These are phyloP conservation scores for Rhizophagus sp. DNA, from an alignment of 192 early-diverging fungal species.

Conservation along the genomic window DNA sequence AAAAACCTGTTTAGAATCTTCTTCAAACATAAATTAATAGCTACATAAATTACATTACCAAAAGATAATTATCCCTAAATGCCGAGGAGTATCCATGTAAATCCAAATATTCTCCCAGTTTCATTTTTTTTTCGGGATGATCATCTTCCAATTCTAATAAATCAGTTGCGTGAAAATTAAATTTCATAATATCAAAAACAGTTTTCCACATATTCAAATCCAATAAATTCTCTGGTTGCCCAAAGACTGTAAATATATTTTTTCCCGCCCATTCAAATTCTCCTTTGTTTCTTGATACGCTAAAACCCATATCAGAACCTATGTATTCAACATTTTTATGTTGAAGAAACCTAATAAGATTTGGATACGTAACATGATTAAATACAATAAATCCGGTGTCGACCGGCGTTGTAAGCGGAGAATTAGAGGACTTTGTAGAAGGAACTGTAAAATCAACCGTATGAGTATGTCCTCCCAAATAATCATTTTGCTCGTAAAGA, in stretches of 20 bases:
- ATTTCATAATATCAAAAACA: constrained; percentile 53
- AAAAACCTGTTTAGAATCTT: not conserved
- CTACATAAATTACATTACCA: constrained; percentile 16
- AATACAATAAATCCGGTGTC: constrained; percentile 72
- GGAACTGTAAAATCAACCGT: constrained; percentile 54
- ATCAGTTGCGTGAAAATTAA: constrained; percentile 53
- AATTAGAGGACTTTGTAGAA: constrained; percentile 20
- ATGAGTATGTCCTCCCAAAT: constrained; percentile 66
- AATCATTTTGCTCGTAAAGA: constrained; percentile 50
- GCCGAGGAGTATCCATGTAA: constrained; percentile 51
- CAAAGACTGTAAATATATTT: constrained; percentile 56
- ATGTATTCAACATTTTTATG: constrained; percentile 44
- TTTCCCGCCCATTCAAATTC: constrained; percentile 67
- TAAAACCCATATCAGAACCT: constrained; percentile 59
- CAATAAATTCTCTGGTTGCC: constrained; percentile 51
- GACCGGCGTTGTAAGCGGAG: constrained; percentile 46
- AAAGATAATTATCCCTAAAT: constrained; percentile 64
- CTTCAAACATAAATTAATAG: not conserved
- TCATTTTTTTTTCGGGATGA: constrained; percentile 35
- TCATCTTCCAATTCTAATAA: constrained; percentile 51
- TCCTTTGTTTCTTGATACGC: constrained; percentile 61
- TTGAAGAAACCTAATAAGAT: constrained; percentile 53
- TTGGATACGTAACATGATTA: constrained; percentile 66
- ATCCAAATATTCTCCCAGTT: constrained; percentile 55
- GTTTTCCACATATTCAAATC: constrained; percentile 52